These are phyloP conservation scores for Aspergillus sojae DNA, from an alignment of 2,329 filamentous ascomycete species.

Conservation along the genomic window DNA sequence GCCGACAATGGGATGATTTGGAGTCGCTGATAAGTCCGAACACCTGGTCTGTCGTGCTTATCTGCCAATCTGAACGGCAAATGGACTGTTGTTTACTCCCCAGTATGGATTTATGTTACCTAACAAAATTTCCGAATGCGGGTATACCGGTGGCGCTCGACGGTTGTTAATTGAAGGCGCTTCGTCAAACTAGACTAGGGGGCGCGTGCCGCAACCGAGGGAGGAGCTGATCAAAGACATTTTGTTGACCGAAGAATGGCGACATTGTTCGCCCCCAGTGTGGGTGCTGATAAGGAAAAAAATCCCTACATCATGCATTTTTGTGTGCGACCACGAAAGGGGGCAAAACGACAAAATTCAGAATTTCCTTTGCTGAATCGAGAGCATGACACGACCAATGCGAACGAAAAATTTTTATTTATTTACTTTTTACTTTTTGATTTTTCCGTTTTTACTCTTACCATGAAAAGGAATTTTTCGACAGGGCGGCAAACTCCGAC, in stretches of 20 bases:
- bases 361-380: background rate
- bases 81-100: background rate
- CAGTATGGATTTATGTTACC: constrained; percentile 23
- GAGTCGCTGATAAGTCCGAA: constrained; percentile 1
- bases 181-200: background rate
- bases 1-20: constrained; percentile 1
- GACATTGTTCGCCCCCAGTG: background rate
- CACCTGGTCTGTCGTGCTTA: constrained; percentile 19
- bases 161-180: background rate
- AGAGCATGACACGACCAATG: background rate
- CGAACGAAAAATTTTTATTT: background rate
- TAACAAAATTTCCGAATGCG: constrained; percentile 22
- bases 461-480: background rate
- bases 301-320: background rate
- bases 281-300: background rate
- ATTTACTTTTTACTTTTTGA: background rate
- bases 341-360: background rate
- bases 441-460: background rate
- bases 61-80: constrained; percentile 12
- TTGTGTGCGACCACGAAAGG: background rate
- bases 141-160: constrained; percentile 16
- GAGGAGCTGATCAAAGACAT: background rate
- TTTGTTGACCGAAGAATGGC: background rate
- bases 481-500: constrained; percentile 11
- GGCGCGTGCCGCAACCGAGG: constrained; percentile 7